These are phyloP conservation scores for Aureobasidium mangrovei DNA, from an alignment of 2,329 filamentous ascomycete species.

Conservation along the genomic window DNA sequence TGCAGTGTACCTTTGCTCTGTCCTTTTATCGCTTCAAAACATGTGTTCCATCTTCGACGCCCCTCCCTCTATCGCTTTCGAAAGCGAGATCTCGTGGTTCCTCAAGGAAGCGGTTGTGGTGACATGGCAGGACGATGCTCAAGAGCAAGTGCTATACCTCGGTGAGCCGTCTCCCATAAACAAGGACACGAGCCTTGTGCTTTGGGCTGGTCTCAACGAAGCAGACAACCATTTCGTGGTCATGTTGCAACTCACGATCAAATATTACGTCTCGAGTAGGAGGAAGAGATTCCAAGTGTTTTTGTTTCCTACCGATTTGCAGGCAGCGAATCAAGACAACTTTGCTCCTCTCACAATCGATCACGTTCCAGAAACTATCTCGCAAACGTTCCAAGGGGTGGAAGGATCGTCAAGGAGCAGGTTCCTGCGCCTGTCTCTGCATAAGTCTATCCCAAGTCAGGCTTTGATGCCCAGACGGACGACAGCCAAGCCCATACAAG, in stretches of 20 bases:
- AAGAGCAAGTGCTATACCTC: neutral
- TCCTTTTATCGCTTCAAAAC: neutral
- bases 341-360: neutral
- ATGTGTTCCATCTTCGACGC: neutral
- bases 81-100: neutral
- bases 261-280: neutral
- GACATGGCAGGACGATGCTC: neutral
- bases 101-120: constrained; percentile 6
- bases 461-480: constrained; percentile 2
- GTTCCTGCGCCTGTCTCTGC: neutral
- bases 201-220: neutral
- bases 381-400: neutral
- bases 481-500: neutral
- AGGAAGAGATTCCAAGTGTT: constrained; percentile 8
- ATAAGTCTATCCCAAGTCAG: neutral
- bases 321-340: neutral
- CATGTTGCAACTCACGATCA: constrained; percentile 9
- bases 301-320: neutral
- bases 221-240: neutral
- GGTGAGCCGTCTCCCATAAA: constrained; percentile 6
- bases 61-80: neutral
- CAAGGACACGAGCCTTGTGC: constrained; percentile 1
- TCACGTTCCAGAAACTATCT: neutral
- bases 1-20: neutral
- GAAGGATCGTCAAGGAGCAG: neutral